Evolutionary conservation across 164 flowering plant species (phyloP).

Genomic region (Platanus orientalis): DNA sequence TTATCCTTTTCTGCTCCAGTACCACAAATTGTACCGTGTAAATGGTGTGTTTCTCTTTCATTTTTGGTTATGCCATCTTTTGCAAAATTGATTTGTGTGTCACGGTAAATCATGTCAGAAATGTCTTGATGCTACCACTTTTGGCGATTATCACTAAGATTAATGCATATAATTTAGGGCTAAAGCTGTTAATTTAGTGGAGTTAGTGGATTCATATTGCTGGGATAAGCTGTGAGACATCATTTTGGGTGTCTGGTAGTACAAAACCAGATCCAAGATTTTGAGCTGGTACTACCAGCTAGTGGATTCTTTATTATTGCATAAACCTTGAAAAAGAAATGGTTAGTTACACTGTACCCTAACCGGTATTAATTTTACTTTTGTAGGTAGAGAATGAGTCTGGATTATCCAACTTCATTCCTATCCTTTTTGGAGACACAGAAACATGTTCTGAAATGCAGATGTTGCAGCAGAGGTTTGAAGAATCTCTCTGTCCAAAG

Average conservation of each 20-base stretch:
- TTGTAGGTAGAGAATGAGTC: constrained; percentile 86
- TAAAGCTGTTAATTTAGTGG: not conserved
- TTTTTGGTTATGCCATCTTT: no score
- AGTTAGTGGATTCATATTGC: not conserved
- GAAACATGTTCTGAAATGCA: constrained; percentile 68
- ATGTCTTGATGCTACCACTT: not conserved
- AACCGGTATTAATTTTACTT: constrained; percentile 5
- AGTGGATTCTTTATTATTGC: not conserved
- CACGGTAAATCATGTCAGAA: not conserved
- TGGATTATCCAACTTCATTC: constrained; percentile 85
- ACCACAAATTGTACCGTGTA: no score
- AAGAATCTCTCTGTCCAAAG: constrained; percentile 18
- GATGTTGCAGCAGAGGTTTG: constrained; percentile 40
- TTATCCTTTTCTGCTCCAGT: no score
- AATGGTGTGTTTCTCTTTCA: no score
- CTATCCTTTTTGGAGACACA: constrained; percentile 61
- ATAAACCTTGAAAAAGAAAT: not conserved
- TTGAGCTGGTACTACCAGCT: not conserved
- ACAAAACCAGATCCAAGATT: not conserved
- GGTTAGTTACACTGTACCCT: not conserved
- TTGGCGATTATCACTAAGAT: no score
- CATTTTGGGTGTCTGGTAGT: no score
- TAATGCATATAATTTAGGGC: not conserved
- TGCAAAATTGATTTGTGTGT: no score
- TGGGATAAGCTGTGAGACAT: not conserved